A percentile compares a stretch with the other conserved stretches of the same genome.
Conservation (phyloP, 306 rosid species). For the Cucurbita ficifolia region DNA sequence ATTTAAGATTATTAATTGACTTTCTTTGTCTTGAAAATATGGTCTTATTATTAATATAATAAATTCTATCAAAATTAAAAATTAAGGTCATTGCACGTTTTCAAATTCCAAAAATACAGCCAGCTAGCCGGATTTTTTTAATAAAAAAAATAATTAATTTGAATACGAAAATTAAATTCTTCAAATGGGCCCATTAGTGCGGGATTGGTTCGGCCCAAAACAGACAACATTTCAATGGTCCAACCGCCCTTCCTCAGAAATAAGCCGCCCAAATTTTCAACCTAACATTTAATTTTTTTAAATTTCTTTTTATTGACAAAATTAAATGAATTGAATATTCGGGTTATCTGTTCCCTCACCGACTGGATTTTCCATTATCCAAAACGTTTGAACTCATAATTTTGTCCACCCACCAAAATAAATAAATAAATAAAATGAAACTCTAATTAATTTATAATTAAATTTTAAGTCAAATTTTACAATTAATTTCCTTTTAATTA, state of each 20-base stretch:
- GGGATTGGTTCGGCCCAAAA: background rate
- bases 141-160: background rate
- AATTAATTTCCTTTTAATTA: too few species aligned
- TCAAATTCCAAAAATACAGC: background rate
- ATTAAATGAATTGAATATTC: background rate
- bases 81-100: background rate
- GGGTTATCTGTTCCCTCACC: background rate
- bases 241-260: background rate
- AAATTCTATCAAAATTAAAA: background rate
- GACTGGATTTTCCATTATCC: background rate
- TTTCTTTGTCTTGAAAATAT: background rate
- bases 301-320: background rate
- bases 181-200: background rate
- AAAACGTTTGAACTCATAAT: background rate
- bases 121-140: background rate
- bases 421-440: background rate
- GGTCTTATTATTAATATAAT: background rate
- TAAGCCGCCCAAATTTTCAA: background rate
- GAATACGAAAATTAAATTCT: background rate
- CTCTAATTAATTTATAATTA: too few species aligned
- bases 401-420: background rate
- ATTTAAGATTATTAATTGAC: background rate
- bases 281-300: background rate
- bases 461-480: too few species aligned
- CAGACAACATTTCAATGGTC: background rate